Conservation (phyloP, 129 eudicot species). For the Dittrichia graveolens region DNA sequence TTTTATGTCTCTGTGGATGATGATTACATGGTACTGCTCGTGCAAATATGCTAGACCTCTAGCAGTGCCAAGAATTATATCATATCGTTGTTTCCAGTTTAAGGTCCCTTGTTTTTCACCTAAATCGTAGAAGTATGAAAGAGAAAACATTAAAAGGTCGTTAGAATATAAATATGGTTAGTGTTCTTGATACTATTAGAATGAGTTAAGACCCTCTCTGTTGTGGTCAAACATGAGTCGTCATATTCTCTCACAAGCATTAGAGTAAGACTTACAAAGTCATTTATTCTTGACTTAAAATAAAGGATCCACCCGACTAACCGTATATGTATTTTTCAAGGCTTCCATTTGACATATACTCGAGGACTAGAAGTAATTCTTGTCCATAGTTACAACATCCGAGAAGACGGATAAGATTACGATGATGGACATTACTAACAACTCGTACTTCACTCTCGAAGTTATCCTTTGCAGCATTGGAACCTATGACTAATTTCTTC, state of each 20-base stretch:
- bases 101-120: slow-evolving; percentile 64
- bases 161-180: background rate
- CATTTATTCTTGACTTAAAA: background rate
- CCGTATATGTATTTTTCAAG: slow-evolving; percentile 75
- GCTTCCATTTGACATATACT: slow-evolving; percentile 84
- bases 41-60: slow-evolving; percentile 79
- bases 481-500: slow-evolving; percentile 51
- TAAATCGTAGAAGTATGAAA: slow-evolving; percentile 14
- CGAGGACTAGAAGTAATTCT: slow-evolving; percentile 67
- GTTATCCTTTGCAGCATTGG: slow-evolving; percentile 56
- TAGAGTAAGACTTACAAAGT: no score
- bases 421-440: slow-evolving; percentile 78
- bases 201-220: background rate
- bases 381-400: slow-evolving; percentile 71
- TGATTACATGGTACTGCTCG: slow-evolving; percentile 70
- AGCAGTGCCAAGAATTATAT: slow-evolving; percentile 66
- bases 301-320: background rate
- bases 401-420: slow-evolving; percentile 73
- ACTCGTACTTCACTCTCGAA: slow-evolving; percentile 76
- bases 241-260: background rate
- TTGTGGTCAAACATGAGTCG: background rate
- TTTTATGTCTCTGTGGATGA: slow-evolving; percentile 82
- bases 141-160: background rate
- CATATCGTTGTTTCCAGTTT: slow-evolving; percentile 64
- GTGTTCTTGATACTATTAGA: no score